These are phyloP conservation scores for Chionographis japonica DNA, from an alignment of 106 monocot species.

Conservation along the genomic window DNA sequence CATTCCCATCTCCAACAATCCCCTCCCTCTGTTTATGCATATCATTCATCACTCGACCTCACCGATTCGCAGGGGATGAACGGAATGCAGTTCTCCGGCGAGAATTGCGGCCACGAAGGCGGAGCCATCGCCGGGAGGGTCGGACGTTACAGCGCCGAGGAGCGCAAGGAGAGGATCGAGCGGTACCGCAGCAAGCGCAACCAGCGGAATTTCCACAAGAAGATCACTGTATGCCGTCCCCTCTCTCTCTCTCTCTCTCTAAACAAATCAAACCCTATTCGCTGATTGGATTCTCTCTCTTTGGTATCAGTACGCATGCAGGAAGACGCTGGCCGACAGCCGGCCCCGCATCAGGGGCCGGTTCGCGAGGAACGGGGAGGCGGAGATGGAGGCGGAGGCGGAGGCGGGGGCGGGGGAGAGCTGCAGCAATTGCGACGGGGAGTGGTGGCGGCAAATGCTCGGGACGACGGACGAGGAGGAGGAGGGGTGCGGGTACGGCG, in stretches of 20 bases:
- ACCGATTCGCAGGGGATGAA: conserved; percentile 29
- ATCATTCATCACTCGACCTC: not conserved
- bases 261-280: not conserved
- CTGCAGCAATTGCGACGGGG: conserved; percentile 4
- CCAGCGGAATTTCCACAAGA: conserved; percentile 80
- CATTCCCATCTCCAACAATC: not conserved
- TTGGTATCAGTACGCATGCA: conserved; percentile 33
- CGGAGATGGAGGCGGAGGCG: conserved; percentile 15
- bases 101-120: conserved; percentile 15
- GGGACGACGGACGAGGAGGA: conserved; percentile 3
- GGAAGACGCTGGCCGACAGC: conserved; percentile 44
- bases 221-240: conserved; percentile 47
- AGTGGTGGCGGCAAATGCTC: conserved; percentile 19
- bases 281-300: not conserved
- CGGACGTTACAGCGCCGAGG: conserved; percentile 53
- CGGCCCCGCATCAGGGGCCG: conserved; percentile 35
- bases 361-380: conserved; percentile 36
- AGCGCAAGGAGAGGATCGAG: conserved; percentile 67
- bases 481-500: not conserved
- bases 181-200: conserved; percentile 63
- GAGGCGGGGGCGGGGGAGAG: conserved; percentile 9
- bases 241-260: not conserved
- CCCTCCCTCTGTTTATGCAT: not conserved
- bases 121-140: conserved; percentile 12
- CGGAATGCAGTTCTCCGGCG: conserved; percentile 9